Percentiles rank a stretch among this genome's conserved stretches.
Conservation (phyloP, 192 early-diverging fungal species). For the Funneliformis geosporum region DNA sequence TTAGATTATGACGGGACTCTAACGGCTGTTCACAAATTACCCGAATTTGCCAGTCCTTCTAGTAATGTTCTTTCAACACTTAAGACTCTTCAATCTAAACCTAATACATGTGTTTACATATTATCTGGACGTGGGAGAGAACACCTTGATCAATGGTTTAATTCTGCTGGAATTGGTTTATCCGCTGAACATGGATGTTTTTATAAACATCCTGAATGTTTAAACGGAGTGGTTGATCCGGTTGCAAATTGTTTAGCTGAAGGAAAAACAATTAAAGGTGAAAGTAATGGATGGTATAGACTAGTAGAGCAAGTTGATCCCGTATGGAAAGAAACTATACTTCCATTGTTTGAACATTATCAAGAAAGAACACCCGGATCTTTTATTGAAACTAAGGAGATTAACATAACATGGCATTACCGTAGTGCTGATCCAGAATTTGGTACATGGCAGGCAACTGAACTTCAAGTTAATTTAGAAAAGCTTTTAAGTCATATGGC, state of each 20-base stretch:
- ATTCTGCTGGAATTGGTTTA: slow-evolving; percentile 82
- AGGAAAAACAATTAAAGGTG: slow-evolving; percentile 55
- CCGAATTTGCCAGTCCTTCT: slow-evolving; percentile 93
- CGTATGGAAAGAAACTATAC: slow-evolving; percentile 89
- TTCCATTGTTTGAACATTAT: slow-evolving; percentile 96
- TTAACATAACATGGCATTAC: slow-evolving; percentile 98
- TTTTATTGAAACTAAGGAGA: slow-evolving; percentile 99
- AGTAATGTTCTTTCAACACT: slow-evolving; percentile 69
- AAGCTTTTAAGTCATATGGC: slow-evolving; percentile 93
- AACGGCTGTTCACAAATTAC: slow-evolving; percentile 78
- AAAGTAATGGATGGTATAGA: slow-evolving; percentile 79
- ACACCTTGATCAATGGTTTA: slow-evolving; percentile 93
- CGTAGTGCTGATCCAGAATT: slow-evolving; percentile 93
- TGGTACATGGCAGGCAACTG: slow-evolving; percentile 97
- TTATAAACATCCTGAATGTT: slow-evolving; percentile 83
- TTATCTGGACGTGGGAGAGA: slow-evolving; percentile 88
- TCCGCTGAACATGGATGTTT: slow-evolving; percentile 99
- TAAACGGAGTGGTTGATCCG: slow-evolving; percentile 59
- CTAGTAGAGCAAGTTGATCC: slow-evolving; percentile 89
- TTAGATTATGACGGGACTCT: slow-evolving; percentile 99
- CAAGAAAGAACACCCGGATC: slow-evolving; percentile 95
- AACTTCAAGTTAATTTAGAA: slow-evolving; percentile 96
- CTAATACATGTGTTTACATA: slow-evolving; percentile 93
- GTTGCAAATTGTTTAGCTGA: slow-evolving; percentile 43
- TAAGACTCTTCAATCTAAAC: slow-evolving; percentile 66